Evolutionary conservation across 1,284 basidiomycete species (phyloP).

Genomic region (Cryptococcus floricola): DNA sequence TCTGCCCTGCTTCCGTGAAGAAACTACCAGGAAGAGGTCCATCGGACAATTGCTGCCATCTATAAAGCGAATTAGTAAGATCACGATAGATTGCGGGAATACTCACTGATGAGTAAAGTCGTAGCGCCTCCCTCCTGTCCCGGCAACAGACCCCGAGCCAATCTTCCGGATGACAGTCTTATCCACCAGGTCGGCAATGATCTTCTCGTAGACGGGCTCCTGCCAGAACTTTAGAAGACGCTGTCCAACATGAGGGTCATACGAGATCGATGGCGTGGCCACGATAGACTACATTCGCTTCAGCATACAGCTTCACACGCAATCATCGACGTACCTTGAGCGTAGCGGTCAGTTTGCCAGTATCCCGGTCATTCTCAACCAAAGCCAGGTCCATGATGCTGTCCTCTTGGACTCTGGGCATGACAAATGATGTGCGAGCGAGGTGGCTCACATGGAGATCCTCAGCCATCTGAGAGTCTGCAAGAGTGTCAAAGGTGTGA

Average conservation of each 20-base stretch:
- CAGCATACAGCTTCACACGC: constrained; percentile 2
- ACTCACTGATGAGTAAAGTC: constrained; percentile 14
- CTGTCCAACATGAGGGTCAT: constrained; percentile 58
- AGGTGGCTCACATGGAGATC: constrained; percentile 60
- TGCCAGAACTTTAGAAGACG: constrained; percentile 58
- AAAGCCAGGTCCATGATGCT: background rate
- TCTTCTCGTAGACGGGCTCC: constrained; percentile 56
- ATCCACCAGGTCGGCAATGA: constrained; percentile 39
- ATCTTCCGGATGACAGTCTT: constrained; percentile 32
- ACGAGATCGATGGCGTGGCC: constrained; percentile 63
- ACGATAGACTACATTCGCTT: constrained; percentile 62
- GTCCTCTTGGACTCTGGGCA: background rate
- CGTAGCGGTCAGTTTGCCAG: constrained; percentile 59
- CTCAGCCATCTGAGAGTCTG: constrained; percentile 35
- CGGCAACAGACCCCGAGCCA: background rate
- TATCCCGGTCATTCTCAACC: background rate
- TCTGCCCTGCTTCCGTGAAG: constrained; percentile 62
- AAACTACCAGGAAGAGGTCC: constrained; percentile 61
- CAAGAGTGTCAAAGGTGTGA: constrained; percentile 7
- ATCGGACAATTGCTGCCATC: constrained; percentile 48
- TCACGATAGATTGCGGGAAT: background rate
- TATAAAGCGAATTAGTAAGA: constrained; percentile 5
- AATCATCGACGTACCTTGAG: constrained; percentile 58
- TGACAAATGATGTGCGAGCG: background rate
- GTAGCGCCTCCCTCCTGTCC: constrained; percentile 15